Conservation (phyloP, 2,329 filamentous ascomycete genomes). For the Colletotrichum nymphaeae region DNA sequence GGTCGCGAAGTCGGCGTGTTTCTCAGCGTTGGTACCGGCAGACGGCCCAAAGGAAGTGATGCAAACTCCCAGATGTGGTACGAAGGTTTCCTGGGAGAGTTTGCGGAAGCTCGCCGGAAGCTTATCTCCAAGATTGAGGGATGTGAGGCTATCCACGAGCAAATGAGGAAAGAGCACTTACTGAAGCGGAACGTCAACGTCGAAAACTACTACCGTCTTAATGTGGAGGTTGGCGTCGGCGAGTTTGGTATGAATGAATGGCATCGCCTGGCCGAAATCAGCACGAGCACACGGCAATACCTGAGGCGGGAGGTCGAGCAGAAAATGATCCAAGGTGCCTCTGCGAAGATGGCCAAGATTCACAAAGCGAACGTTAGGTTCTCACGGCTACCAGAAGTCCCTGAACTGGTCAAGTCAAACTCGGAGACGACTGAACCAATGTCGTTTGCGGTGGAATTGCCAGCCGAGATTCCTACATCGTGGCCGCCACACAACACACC, state of each 20-base stretch:
- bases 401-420: slow-evolving; percentile 56
- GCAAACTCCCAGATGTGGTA: slow-evolving; percentile 87
- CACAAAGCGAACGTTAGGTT: slow-evolving; percentile 79
- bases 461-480: slow-evolving; percentile 61
- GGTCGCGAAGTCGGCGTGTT: slow-evolving; percentile 93
- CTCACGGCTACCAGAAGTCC: slow-evolving; percentile 59
- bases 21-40: slow-evolving; percentile 93
- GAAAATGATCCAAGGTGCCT: slow-evolving; percentile 79
- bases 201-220: slow-evolving; percentile 96
- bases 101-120: slow-evolving; percentile 86
- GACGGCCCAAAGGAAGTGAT: slow-evolving; percentile 74
- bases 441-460: slow-evolving; percentile 68
- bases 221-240: slow-evolving; percentile 94
- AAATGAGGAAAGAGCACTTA: slow-evolving; percentile 85
- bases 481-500: slow-evolving; percentile 49
- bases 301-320: slow-evolving; percentile 80
- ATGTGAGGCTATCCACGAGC: slow-evolving; percentile 89
- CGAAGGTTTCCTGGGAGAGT: slow-evolving; percentile 92
- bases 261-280: slow-evolving; percentile 93
- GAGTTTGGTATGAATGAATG: slow-evolving; percentile 99
- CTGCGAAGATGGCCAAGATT: slow-evolving; percentile 86
- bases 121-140: slow-evolving; percentile 94
- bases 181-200: slow-evolving; percentile 81
- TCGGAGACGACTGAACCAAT: slow-evolving; percentile 58
- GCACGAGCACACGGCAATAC: slow-evolving; percentile 89